phyloP scores from a whole-genome alignment of 2,329 filamentous ascomycete species.

The Cladophialophora carrionii region DNA sequence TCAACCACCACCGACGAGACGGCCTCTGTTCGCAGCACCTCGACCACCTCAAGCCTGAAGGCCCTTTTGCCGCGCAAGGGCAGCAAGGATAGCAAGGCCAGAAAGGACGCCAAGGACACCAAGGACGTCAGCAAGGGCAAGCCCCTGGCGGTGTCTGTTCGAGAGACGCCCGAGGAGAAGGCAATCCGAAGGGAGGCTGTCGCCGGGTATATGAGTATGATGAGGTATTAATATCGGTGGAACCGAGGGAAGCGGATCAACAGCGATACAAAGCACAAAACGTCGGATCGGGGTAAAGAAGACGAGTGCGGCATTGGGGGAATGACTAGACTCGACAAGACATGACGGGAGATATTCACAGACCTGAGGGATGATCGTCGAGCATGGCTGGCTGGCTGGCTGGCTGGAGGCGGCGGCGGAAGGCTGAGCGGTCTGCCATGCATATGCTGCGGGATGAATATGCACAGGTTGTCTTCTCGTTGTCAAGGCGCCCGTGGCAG shows the following conservation, averaged over 20 bases:
- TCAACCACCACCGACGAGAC: slow-evolving; percentile 25
- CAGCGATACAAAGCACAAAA: not conserved
- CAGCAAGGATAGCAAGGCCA: slow-evolving; percentile 21
- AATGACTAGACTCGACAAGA: too few species aligned
- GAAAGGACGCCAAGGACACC: slow-evolving; percentile 20
- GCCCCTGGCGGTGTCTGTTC: slow-evolving; percentile 1
- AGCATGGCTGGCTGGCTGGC: too few species aligned
- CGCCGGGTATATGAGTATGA: slow-evolving; percentile 31
- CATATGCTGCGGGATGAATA: too few species aligned
- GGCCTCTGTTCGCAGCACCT: slow-evolving; percentile 35
- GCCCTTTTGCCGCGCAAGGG: slow-evolving; percentile 30
- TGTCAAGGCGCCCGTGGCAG: too few species aligned
- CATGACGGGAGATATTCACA: too few species aligned
- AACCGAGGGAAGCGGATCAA: not conserved
- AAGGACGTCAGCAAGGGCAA: slow-evolving; percentile 16
- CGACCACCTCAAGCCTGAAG: slow-evolving; percentile 37
- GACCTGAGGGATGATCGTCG: too few species aligned
- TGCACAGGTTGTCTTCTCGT: too few species aligned
- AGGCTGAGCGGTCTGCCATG: too few species aligned
- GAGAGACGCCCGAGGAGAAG: slow-evolving; percentile 26
- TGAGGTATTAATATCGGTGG: not conserved
- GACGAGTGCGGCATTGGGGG: not conserved
- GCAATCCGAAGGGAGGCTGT: slow-evolving; percentile 26
- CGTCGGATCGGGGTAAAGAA: not conserved
- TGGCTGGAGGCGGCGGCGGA: too few species aligned